Evolutionary conservation across 2,329 filamentous ascomycete genomes (phyloP).

Genomic region (Fusarium buxicola): DNA sequence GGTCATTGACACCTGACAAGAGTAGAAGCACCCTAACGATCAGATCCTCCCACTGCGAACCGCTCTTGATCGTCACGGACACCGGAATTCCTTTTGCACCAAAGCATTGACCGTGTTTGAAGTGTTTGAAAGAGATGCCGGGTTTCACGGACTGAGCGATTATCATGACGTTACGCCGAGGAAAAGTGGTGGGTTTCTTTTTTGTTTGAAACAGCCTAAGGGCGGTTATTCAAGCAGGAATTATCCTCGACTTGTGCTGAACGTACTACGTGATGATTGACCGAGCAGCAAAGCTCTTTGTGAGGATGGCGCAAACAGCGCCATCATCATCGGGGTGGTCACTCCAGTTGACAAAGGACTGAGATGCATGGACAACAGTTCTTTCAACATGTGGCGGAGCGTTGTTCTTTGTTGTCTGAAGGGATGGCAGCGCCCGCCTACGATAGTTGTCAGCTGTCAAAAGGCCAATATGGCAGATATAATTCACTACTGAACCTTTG

Average conservation of each 20-base stretch:
- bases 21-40: constrained; percentile 12
- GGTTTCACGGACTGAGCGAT: constrained; percentile 1
- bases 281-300: constrained; percentile 9
- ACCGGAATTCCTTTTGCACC: not conserved
- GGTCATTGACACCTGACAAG: constrained; percentile 6
- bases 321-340: not conserved
- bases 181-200: constrained; percentile 4
- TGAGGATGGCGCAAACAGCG: constrained; percentile 11
- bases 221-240: constrained; percentile 3
- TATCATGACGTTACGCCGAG: constrained; percentile 9
- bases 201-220: constrained; percentile 36
- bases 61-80: constrained; percentile 2
- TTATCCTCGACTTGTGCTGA: not conserved
- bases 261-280: not conserved
- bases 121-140: not conserved
- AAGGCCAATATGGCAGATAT: not conserved
- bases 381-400: constrained; percentile 8
- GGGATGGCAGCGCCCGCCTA: not conserved
- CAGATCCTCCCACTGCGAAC: constrained; percentile 4
- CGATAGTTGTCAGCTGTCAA: not conserved
- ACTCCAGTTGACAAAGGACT: constrained; percentile 33
- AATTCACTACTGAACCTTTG: constrained; percentile 1
- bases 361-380: constrained; percentile 1
- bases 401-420: constrained; percentile 38
- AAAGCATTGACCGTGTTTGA: not conserved